Conservation (phyloP, 129 eudicot genomes). For the Saussurea involucrata region DNA sequence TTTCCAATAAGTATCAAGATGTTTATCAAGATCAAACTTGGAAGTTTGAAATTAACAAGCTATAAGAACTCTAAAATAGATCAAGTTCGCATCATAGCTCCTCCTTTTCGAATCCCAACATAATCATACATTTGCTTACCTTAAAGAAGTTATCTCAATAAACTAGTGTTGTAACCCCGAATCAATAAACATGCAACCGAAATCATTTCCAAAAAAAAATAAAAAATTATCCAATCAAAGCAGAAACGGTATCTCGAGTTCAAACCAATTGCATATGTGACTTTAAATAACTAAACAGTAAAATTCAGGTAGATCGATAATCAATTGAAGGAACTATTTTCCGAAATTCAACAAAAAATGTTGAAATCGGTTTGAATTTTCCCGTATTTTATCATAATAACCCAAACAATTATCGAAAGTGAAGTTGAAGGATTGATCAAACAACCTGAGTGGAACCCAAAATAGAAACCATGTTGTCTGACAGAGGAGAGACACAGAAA, state of each 20-base stretch:
- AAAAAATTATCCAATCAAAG: not conserved
- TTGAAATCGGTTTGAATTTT: constrained; percentile 5
- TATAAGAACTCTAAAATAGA: constrained; percentile 4
- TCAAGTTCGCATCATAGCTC: not conserved
- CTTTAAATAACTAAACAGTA: not conserved
- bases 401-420: too few relatives aligned
- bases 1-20: not conserved
- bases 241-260: not conserved
- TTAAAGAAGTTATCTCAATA: not conserved
- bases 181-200: too few relatives aligned
- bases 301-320: constrained; percentile 8
- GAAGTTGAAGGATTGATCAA: not conserved
- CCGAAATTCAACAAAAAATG: not conserved
- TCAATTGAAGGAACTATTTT: constrained; percentile 4
- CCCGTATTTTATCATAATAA: not conserved
- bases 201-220: not conserved
- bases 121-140: constrained; percentile 6
- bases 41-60: constrained; percentile 8
- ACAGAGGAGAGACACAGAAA: too few relatives aligned
- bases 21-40: not conserved
- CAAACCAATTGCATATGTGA: not conserved
- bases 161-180: not conserved
- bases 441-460: constrained; percentile 89
- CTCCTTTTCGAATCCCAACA: not conserved
- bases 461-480: too few relatives aligned